Conservation (phyloP, 441 rosid genomes). For the Raphanus hybrid region DNA sequence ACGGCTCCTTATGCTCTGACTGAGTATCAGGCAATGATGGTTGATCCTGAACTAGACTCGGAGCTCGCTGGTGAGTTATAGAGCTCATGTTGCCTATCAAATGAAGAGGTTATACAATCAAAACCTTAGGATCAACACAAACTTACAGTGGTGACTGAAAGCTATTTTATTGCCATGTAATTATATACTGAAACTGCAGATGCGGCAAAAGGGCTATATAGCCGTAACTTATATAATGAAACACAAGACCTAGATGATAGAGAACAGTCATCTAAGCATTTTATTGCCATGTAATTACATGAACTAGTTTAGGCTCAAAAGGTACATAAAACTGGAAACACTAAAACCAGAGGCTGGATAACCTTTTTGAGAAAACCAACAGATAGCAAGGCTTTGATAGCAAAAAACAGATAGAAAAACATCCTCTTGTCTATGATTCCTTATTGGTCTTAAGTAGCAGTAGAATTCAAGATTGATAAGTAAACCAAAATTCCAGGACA, state of each 20-base stretch:
- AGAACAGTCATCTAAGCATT: neutral
- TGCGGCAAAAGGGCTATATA: neutral
- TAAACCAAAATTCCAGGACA: constrained; percentile 22
- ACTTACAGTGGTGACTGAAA: neutral
- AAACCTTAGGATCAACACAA: constrained; percentile 6
- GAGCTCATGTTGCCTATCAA: constrained; percentile 70
- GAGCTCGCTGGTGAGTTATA: constrained; percentile 84
- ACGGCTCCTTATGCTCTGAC: too few relatives aligned
- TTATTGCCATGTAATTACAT: neutral
- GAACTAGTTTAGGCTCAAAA: constrained; percentile 17
- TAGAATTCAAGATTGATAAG: constrained; percentile 8
- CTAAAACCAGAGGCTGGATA: constrained; percentile 19
- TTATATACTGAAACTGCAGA: neutral
- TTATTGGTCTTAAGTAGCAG: constrained; percentile 15
- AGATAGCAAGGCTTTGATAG: neutral
- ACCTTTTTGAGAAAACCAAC: constrained; percentile 8
- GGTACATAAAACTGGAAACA: constrained; percentile 15
- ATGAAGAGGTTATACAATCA: constrained; percentile 10
- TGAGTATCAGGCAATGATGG: constrained; percentile 41
- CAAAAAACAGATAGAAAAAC: neutral
- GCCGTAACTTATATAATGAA: neutral
- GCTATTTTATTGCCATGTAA: neutral
- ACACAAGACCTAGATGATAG: constrained; percentile 3
- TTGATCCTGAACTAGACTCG: constrained; percentile 83
- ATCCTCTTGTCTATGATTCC: constrained; percentile 6